These are phyloP conservation scores for Geotrichum aggregatum DNA, from an alignment of 1,139 yeast genomes.

Conservation along the genomic window DNA sequence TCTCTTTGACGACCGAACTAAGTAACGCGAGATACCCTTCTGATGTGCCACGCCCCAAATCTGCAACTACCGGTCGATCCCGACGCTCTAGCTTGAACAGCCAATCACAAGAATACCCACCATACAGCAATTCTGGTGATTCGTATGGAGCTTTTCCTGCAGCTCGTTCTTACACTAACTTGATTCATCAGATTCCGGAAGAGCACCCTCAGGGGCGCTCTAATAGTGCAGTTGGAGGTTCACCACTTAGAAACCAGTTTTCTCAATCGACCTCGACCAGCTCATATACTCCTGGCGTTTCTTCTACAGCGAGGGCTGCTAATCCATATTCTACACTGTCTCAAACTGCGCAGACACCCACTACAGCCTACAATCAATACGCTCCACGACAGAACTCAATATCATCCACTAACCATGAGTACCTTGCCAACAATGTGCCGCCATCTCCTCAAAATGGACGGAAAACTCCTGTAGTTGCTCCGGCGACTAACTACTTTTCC, in stretches of 20 bases:
- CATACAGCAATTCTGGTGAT: neutral
- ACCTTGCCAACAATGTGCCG: neutral
- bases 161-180: neutral
- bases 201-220: constrained; percentile 2
- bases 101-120: neutral
- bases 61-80: constrained; percentile 7
- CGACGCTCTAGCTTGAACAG: constrained; percentile 13
- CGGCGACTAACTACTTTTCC: neutral
- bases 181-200: neutral
- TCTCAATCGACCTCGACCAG: constrained; percentile 1
- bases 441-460: constrained; percentile 7
- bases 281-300: constrained; percentile 10
- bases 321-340: constrained; percentile 13
- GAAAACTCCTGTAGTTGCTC: neutral
- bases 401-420: neutral
- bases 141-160: neutral
- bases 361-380: constrained; percentile 1
- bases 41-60: constrained; percentile 7
- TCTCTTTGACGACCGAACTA: constrained; percentile 1
- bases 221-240: constrained; percentile 1
- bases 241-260: constrained; percentile 7
- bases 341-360: neutral
- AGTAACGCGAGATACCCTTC: neutral
- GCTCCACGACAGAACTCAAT: constrained; percentile 1
- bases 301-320: constrained; percentile 7